Evolutionary conservation across 805 yeast genomes (phyloP).

Genomic region (Candida piceae): DNA sequence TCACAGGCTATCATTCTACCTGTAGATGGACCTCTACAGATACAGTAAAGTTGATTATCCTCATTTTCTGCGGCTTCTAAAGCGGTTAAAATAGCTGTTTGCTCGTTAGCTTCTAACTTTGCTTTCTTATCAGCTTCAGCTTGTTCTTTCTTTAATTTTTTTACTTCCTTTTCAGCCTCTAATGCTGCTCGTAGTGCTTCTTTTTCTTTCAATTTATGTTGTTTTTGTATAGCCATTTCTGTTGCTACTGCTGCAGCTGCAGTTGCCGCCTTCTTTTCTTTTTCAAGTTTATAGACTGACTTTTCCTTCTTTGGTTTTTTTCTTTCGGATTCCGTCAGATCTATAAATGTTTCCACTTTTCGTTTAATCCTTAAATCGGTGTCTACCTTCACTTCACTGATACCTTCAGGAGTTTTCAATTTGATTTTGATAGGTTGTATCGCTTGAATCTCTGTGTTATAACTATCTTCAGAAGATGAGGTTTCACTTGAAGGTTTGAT

Average conservation of each 20-base stretch:
- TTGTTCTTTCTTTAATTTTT: too few relatives aligned
- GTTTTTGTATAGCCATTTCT: slow-evolving; percentile 2
- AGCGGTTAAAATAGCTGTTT: too few relatives aligned
- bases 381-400: background rate
- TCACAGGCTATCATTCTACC: slow-evolving; percentile 98
- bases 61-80: slow-evolving; percentile 14
- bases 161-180: too few relatives aligned
- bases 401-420: background rate
- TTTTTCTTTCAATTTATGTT: too few relatives aligned
- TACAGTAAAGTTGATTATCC: slow-evolving; percentile 36
- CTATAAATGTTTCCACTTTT: background rate
- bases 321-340: background rate
- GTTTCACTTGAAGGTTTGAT: background rate
- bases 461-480: background rate
- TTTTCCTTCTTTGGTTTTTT: background rate
- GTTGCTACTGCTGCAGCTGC: background rate
- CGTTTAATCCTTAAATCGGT: too few relatives aligned
- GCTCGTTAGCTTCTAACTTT: too few relatives aligned
- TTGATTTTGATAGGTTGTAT: background rate
- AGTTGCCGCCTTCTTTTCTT: background rate
- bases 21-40: slow-evolving; percentile 47
- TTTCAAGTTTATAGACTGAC: background rate
- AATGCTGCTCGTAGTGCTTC: too few relatives aligned
- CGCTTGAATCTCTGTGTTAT: too few relatives aligned
- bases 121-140: too few relatives aligned